Base-by-base conservation (phyloP, 306 rosid species). In the Biancaea sappan region DNA sequence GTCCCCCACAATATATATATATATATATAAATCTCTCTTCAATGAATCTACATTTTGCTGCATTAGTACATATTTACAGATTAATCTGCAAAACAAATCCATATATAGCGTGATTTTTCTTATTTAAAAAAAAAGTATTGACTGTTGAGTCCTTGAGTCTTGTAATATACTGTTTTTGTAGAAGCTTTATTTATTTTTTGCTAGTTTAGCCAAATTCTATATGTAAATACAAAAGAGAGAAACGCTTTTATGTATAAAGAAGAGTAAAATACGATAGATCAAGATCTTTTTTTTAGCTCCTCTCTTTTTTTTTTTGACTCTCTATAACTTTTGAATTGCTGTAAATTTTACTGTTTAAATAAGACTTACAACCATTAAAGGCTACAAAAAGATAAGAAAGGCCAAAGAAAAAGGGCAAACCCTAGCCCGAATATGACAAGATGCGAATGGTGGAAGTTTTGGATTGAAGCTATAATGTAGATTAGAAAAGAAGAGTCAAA, bases 91-190 rank as follows among this genome's bases (percentile, higher is more conserved):
- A 10, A 25, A 54, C 34, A 4, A 32, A 54, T 34, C 21, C 37
- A 26, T 25, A 5, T 31, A 31, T 31, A 5, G 5, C n/a, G n/a
- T 10, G 2, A 28, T 4, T 13, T 26, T 56, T 52, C 62, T 13
- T n/a, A 22, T 21, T n/a, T n/a, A n/a, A n/a, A n/a, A n/a, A n/a
- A n/a, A n/a, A n/a, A 64, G 58, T 65, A 26, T 56, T 61, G 82
- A 73, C 71, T 46, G 59, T 80, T 68, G 63, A 73, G 75, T 80
- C 80, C 57, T 19, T 52, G 63, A 71, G 86, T 50, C 73, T 66
- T 66, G 15, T 22, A 28, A 51, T 1, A 51, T 15, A 44, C 21
- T 38, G 6, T 18, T 22, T 68, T 1, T 65, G 3, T 67, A 46
- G 6, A 15, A 46, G 5, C 16, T 15, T 41, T 57, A 5, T 76